Evolutionary conservation across 768 basidiomycete species (phyloP).

Genomic region (Clitopilus hobsonii): DNA sequence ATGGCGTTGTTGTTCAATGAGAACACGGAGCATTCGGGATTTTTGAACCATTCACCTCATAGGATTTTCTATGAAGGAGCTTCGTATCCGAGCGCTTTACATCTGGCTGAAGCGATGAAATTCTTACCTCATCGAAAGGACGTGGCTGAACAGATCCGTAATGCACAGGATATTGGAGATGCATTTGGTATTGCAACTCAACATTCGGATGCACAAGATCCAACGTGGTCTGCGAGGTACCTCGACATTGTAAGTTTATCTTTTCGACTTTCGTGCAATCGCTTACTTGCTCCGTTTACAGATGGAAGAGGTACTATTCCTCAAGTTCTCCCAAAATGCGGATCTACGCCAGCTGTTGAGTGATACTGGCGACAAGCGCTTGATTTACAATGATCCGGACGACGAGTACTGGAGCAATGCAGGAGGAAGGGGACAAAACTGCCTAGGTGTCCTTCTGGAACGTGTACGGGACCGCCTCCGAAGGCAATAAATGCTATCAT

Average conservation of each 20-base stretch:
- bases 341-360: conserved; percentile 51
- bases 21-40: conserved; percentile 32
- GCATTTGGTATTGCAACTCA: conserved; percentile 30
- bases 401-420: conserved; percentile 66
- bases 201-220: conserved; percentile 30
- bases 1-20: conserved; percentile 38
- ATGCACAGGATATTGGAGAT: conserved; percentile 24
- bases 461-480: conserved; percentile 46
- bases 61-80: conserved; percentile 49
- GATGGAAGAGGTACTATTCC: conserved; percentile 66
- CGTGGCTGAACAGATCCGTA: conserved; percentile 53
- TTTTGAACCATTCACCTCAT: conserved; percentile 67
- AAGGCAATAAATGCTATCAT: too few species aligned
- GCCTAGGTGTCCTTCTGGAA: conserved; percentile 58
- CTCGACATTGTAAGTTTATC: conserved; percentile 38
- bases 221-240: conserved; percentile 55
- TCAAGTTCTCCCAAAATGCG: conserved; percentile 71
- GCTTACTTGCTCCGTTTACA: conserved; percentile 15
- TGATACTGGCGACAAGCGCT: conserved; percentile 40
- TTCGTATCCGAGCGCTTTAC: conserved; percentile 64
- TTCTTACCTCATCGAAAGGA: conserved; percentile 49
- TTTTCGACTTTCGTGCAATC: background rate
- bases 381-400: conserved; percentile 49
- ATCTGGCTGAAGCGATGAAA: conserved; percentile 75
- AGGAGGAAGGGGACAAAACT: conserved; percentile 43